Percentiles rank a stretch among this genome's conserved stretches.
These are phyloP conservation scores for Geranomyces michiganensis DNA, from an alignment of 192 early-diverging fungal genomes.

Conservation along the genomic window DNA sequence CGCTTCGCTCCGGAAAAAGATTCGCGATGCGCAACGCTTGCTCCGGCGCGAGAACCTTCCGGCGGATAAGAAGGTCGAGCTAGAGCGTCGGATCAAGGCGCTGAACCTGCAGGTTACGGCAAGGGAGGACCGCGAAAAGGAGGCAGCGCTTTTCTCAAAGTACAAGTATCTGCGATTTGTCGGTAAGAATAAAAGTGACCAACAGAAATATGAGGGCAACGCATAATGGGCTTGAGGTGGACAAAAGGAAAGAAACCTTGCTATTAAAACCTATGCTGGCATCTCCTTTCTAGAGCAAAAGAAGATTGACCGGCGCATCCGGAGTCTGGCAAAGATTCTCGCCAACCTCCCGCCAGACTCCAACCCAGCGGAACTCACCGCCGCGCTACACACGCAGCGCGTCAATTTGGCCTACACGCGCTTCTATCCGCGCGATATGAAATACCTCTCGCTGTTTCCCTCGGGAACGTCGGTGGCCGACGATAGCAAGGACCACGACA, in stretches of 20 bases:
- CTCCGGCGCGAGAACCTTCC: slow-evolving; percentile 34
- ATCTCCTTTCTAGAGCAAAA: slow-evolving; percentile 34
- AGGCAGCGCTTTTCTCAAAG: slow-evolving; percentile 36
- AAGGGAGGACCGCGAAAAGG: slow-evolving; percentile 18
- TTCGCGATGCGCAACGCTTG: slow-evolving; percentile 43
- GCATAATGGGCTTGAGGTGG: too few relatives aligned
- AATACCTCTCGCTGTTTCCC: slow-evolving; percentile 50
- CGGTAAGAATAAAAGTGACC: slow-evolving; percentile 26
- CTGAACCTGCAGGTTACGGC: slow-evolving; percentile 25
- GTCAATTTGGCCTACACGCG: slow-evolving; percentile 38
- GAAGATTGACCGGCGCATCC: slow-evolving; percentile 35
- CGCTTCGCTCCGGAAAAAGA: slow-evolving; percentile 26
- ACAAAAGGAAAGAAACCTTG: too few relatives aligned
- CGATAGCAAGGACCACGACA: background rate
- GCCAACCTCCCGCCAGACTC: background rate
- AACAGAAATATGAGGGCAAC: too few relatives aligned
- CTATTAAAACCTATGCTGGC: background rate
- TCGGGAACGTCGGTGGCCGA: background rate
- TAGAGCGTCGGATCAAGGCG: slow-evolving; percentile 45
- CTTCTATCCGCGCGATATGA: slow-evolving; percentile 47
- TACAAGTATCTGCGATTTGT: slow-evolving; percentile 50
- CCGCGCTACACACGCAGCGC: background rate
- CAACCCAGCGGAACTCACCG: background rate
- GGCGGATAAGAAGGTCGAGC: slow-evolving; percentile 35
- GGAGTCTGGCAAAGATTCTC: slow-evolving; percentile 3